Evolutionary conservation across 2,329 filamentous ascomycete genomes (phyloP), one percentile per base, ranked within the genome.

Genomic region (Hymenoscyphus occultus): DNA sequence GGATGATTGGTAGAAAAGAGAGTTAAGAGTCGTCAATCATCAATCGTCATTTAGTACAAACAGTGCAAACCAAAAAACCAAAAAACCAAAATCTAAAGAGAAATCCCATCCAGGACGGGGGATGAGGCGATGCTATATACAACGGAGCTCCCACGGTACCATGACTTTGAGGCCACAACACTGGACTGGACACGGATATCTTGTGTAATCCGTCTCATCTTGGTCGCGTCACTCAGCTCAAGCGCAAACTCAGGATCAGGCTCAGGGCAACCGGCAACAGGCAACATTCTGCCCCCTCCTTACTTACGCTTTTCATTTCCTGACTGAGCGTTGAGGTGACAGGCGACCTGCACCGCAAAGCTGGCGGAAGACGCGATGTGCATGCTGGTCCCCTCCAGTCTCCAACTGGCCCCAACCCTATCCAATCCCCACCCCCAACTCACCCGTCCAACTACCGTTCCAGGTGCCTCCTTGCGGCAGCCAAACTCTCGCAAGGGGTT

Each of bases 251-350:
- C 35, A 35, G 35, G 28, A 1, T 28, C 28, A 22, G 22, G 22
- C 22, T 22, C 28, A 28, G 28, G 28, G 35, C 35, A 35, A 10
- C 35, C 35, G 32, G 7, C 7, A 35, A 9, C 32, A 1, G 32
- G 32, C 32, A 35, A 35, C 5, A 1, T 7, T 35, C 35, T 35
- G 35, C 35, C 35, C 35, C 35, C 14, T n/a, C 42, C 42, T 45
- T 45, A 45, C 42, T 45, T 45, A 19, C 42, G 42, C 42, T 45
- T 45, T n/a, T 45, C 42, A 45, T 45, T 45, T 45, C 42, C 42
- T n/a, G 35, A 35, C 42, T 45, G 40, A n/a, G n/a, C 40, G 40
- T 16, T 14, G 13, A 45, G 40, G 40, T 16, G 28, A 28, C 28
- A 28, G 28, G 28, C 28, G 28, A 28, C 28, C 28, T 28, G 28